Base-by-base conservation (phyloP, 2,329 filamentous ascomycete species). In the Monascus ruber region DNA sequence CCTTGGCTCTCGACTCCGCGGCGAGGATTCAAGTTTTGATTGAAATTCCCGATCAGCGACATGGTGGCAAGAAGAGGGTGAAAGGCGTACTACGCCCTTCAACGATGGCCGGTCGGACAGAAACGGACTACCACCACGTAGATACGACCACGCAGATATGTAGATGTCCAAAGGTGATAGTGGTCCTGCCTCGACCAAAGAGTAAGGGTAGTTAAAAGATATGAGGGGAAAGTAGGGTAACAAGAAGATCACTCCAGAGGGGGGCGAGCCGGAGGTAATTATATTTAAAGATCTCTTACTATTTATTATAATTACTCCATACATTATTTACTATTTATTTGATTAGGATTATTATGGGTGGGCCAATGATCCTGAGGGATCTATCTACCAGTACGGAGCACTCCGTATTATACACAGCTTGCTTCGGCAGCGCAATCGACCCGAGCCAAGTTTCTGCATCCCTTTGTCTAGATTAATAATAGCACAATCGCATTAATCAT, bases 31-130 rank as follows among this genome's bases (percentile, higher is more conserved):
- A 54, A 9, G 43, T 55, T 56, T 33, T 55, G 43, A 41, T 59
- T 60, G 26, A 60, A 39, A 5, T 55, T 58, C 45, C 58, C 58
- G 33, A 60, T 36, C 28, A 60, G 49, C 44, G 58, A 60, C 57
- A 60, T 60, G 44, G 42, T 52, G 47, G 40, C 37, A 41, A 32
- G 6, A 17, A 35, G 26, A 29, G 6, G 38, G 42, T 9, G 28
- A 31, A 31, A n/a, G 28, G n/a, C 7, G 28, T 7, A 31, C 7
- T 31, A 7, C 28, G n/a, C 28, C n/a, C 7, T 7, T 31, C n/a
- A n/a, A 31, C 7, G 7, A 31, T 31, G n/a, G 7, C 28, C 2
- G 7, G 28, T 31, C 7, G 3, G 7, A 31, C 29, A 7, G n/a
- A 31, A 2, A 31, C 2, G 29, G 29, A 31, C 7, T 2, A 31